phyloP scores from a whole-genome alignment of 225 moss, liverwort and hornwort species.

The Pseudisothecium myosuroides region DNA sequence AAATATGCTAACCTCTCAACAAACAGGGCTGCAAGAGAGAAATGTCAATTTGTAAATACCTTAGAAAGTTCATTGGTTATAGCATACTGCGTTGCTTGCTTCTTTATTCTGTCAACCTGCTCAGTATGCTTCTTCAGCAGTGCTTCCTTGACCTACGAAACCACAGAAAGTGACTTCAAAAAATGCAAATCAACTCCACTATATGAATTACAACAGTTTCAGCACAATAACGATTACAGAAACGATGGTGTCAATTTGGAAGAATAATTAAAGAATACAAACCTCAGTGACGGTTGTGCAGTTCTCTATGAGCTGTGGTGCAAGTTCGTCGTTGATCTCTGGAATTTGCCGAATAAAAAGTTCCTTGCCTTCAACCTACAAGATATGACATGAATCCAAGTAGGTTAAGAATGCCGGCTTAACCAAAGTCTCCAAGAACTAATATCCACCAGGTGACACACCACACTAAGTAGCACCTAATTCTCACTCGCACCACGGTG shows the following conservation, averaged over 20 bases:
- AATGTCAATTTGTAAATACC: slow-evolving; percentile 16
- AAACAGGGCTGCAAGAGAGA: background rate
- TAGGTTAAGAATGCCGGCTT: background rate
- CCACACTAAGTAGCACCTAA: background rate
- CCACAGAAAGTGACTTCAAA: background rate
- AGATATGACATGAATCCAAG: background rate
- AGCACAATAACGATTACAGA: background rate
- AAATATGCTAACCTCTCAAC: background rate
- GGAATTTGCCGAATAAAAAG: slow-evolving; percentile 70
- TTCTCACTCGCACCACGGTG: background rate
- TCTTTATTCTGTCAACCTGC: slow-evolving; percentile 44
- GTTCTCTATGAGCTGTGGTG: slow-evolving; percentile 67
- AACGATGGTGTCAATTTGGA: background rate
- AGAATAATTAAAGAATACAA: background rate
- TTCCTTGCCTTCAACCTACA: slow-evolving; percentile 80
- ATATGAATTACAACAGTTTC: background rate
- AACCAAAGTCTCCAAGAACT: background rate
- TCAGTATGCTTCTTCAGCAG: slow-evolving; percentile 68
- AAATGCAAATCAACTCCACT: background rate
- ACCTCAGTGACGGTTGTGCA: slow-evolving; percentile 70
- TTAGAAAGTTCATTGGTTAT: slow-evolving; percentile 67
- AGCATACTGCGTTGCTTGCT: slow-evolving; percentile 66
- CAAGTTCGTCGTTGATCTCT: slow-evolving; percentile 66
- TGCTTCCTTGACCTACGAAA: slow-evolving; percentile 54
- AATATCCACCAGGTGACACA: background rate